These are phyloP conservation scores for Metarhizium rileyi DNA, from an alignment of 2,329 filamentous ascomycete genomes.

Conservation along the genomic window DNA sequence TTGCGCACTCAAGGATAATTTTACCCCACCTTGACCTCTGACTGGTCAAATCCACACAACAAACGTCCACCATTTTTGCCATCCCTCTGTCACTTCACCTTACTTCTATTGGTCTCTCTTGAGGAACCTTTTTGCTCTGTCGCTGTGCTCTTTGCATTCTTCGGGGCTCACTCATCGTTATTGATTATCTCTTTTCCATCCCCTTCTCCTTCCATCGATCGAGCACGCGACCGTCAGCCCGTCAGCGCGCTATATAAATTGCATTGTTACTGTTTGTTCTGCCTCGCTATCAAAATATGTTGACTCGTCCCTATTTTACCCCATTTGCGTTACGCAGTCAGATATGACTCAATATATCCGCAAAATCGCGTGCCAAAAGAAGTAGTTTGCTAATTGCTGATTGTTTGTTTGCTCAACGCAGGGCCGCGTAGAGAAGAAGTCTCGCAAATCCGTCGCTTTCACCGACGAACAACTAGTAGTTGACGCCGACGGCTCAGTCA, in stretches of 20 bases:
- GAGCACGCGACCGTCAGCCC: background rate
- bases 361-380: background rate
- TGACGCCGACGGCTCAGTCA: conserved; percentile 80
- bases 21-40: conserved; percentile 9
- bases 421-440: conserved; percentile 47
- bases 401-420: conserved; percentile 5
- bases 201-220: background rate
- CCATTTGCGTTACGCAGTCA: background rate
- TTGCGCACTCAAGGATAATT: too few relatives aligned
- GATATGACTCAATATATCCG: background rate
- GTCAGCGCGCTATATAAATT: background rate
- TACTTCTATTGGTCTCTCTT: background rate
- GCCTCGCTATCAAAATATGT: background rate
- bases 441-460: conserved; percentile 90
- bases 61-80: conserved; percentile 5
- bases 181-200: background rate
- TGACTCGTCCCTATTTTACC: background rate
- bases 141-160: background rate
- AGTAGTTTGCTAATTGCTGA: background rate
- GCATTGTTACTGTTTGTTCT: conserved; percentile 1
- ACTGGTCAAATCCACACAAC: conserved; percentile 6
- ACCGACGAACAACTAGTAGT: conserved; percentile 81
- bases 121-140: background rate
- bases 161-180: background rate
- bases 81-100: conserved; percentile 4